Percentiles rank a stretch among this genome's conserved stretches.
Evolutionary conservation across 495 filamentous ascomycete species (phyloP).

Genomic region (Xylaria castorea): DNA sequence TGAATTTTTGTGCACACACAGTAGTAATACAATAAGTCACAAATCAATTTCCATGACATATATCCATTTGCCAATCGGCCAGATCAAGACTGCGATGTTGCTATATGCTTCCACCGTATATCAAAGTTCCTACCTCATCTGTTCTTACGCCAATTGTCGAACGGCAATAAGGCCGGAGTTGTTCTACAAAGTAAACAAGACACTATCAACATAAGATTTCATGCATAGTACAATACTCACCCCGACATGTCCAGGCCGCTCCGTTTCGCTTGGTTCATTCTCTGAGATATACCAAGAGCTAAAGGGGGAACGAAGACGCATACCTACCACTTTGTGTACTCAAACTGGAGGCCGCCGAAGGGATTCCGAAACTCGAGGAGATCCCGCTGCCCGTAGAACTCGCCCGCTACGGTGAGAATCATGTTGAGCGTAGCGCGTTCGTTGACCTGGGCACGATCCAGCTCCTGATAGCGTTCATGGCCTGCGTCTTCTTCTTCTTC

Average conservation of each 20-base stretch:
- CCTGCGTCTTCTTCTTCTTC: constrained; percentile 30
- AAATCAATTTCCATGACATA: background rate
- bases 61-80: background rate
- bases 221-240: constrained; percentile 17
- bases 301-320: background rate
- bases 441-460: constrained; percentile 45
- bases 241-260: background rate
- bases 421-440: constrained; percentile 77
- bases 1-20: background rate
- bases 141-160: background rate
- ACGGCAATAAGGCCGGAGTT: background rate
- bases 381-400: constrained; percentile 90
- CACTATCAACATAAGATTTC: background rate
- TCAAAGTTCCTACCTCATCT: constrained; percentile 15
- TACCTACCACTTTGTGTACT: constrained; percentile 35
- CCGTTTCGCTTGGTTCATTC: background rate
- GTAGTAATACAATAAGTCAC: constrained; percentile 8
- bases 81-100: background rate
- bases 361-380: constrained; percentile 74
- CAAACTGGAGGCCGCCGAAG: constrained; percentile 45
- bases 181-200: background rate
- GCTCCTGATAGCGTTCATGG: constrained; percentile 24
- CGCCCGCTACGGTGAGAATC: constrained; percentile 88
- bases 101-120: background rate
- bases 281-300: background rate